Evolutionary conservation across 2,329 filamentous ascomycete species (phyloP).

Genomic region (Ciborinia camelliae): DNA sequence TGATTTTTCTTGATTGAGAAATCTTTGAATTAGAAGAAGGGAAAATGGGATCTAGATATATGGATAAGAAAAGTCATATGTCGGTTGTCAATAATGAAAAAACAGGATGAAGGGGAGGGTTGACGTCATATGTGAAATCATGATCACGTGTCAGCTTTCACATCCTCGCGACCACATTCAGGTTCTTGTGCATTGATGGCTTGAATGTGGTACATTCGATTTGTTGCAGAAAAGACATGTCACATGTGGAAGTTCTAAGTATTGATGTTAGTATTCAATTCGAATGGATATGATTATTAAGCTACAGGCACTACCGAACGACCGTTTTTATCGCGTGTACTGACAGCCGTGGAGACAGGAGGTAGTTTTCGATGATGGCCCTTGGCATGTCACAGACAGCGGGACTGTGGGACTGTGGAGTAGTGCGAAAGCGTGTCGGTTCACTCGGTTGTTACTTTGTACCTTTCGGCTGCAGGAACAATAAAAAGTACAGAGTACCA

Average conservation of each 20-base stretch:
- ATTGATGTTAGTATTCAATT: background rate
- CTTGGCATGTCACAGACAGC: constrained; percentile 3
- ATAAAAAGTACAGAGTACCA: background rate
- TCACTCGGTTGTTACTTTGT: background rate
- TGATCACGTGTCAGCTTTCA: constrained; percentile 1
- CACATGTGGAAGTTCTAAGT: too few species aligned
- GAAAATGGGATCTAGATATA: background rate
- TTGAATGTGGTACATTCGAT: background rate
- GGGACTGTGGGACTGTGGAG: background rate
- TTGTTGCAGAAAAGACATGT: background rate
- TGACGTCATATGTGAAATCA: constrained; percentile 15
- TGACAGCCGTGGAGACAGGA: background rate
- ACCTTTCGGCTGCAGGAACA: background rate
- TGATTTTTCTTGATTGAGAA: background rate
- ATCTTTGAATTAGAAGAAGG: background rate
- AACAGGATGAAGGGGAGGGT: constrained; percentile 4
- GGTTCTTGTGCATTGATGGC: background rate
- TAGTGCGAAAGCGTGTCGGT: background rate
- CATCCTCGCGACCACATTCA: background rate
- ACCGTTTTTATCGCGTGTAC: background rate
- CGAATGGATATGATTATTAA: background rate
- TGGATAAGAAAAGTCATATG: background rate
- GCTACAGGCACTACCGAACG: background rate
- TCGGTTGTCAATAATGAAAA: background rate
- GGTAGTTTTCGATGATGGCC: background rate